Evolutionary conservation across 306 rosid species (phyloP).

Genomic region (Urtica urens): DNA sequence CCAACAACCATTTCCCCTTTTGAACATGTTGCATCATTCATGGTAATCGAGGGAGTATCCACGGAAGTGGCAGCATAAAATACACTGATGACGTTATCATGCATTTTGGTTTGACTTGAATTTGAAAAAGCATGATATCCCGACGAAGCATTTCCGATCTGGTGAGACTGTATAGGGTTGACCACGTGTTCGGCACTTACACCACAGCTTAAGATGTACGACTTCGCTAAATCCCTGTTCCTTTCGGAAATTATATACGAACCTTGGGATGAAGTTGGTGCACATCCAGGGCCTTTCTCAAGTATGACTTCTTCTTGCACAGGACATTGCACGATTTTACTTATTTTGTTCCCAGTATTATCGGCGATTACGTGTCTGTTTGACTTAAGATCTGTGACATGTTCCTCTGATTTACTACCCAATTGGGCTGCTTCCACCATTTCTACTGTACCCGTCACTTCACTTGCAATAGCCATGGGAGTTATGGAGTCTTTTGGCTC

Average conservation of each 20-base stretch:
- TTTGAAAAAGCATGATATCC: slow-evolving; percentile 19
- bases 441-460: slow-evolving; percentile 22
- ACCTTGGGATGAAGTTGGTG: slow-evolving; percentile 22
- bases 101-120: slow-evolving; percentile 20
- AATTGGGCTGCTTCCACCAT: slow-evolving; percentile 17
- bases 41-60: slow-evolving; percentile 20
- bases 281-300: slow-evolving; percentile 23
- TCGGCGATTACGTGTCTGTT: slow-evolving; percentile 22
- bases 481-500: slow-evolving; percentile 18
- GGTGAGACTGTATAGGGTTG: slow-evolving; percentile 24
- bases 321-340: slow-evolving; percentile 20
- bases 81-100: slow-evolving; percentile 20
- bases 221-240: slow-evolving; percentile 19
- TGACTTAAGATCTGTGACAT: slow-evolving; percentile 18
- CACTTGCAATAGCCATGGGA: slow-evolving; percentile 20
- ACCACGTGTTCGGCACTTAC: slow-evolving; percentile 19
- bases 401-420: slow-evolving; percentile 24
- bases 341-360: slow-evolving; percentile 25
- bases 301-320: slow-evolving; percentile 21
- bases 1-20: slow-evolving; percentile 21
- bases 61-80: slow-evolving; percentile 15
- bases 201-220: slow-evolving; percentile 19
- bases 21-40: slow-evolving; percentile 17
- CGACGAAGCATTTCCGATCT: slow-evolving; percentile 22
- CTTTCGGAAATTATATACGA: slow-evolving; percentile 16